Base-by-base conservation (phyloP, 768 basidiomycete species). In the Suillus sp. region DNA sequence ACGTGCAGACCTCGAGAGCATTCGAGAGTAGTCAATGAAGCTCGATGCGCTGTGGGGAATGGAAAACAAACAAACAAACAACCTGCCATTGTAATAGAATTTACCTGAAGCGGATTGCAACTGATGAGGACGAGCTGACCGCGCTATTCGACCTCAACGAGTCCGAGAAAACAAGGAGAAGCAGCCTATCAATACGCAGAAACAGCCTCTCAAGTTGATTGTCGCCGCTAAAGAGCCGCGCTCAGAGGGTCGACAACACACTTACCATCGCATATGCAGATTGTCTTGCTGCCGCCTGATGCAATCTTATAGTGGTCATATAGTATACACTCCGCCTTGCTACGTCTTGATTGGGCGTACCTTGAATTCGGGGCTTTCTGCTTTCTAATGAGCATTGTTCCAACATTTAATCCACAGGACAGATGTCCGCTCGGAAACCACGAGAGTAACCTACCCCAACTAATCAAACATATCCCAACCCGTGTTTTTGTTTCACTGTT, bases 1-100 rank as follows among this genome's bases (percentile, higher is more conserved):
- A 18, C 73, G 71, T 40, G 64, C 51, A 32, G 73, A 67, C 0
- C 61, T 75, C 3, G 35, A 62, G 14, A 59, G 47, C 48, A 30
- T 74, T 13, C 35, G 34, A 6, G 61, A 32, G 0, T 61, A 69
- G 32, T 48, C 65, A 1, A 55, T 20, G 6, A 35, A 40, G 18
- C 61, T 62, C 13, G 61, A 62, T 27, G 35, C 32, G n/a, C 9
- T 37, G 27, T 62, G 25, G 56, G 48, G 14, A 30, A 8, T 32
- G 11, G 22, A 25, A 8, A 60, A 16, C 2, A 51, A 60, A 32
- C 42, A 30, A 47, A 35, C 13, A 34, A 22, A 22, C 54, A 32
- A 37, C 35, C 2, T 37, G 14, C 35, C 54, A 22, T 55, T 22
- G 35, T 16, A 55, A 37, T 8, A 8, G 35, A 56, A 37, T 35